A percentile compares a stretch with the other conserved stretches of the same genome.
Conservation (phyloP, 1,284 basidiomycete species). For the Ceratobasidium sp. region DNA sequence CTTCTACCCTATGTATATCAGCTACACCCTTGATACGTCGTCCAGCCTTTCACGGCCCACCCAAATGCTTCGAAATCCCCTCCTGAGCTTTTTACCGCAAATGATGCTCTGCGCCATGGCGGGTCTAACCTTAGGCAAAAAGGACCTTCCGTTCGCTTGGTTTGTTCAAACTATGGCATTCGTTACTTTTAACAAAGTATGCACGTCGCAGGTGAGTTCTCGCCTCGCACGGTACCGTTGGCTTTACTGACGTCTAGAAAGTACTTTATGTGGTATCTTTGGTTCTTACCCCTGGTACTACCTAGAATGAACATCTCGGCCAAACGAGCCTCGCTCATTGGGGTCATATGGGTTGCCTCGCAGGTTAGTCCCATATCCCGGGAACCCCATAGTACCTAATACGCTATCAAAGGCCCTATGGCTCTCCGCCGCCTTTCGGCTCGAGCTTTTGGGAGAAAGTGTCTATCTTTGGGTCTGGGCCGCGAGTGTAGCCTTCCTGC, state of each 20-base stretch:
- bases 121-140: conserved; percentile 57
- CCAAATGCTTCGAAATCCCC: conserved; percentile 57
- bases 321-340: conserved; percentile 60
- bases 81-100: conserved; percentile 62
- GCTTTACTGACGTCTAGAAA: conserved; percentile 56
- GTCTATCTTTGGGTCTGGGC: conserved; percentile 84
- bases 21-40: conserved; percentile 52
- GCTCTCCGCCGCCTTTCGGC: conserved; percentile 85
- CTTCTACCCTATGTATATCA: conserved; percentile 93
- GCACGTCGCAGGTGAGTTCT: conserved; percentile 88
- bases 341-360: conserved; percentile 78
- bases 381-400: background rate
- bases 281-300: conserved; percentile 87
- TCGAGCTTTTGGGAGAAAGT: conserved; percentile 86
- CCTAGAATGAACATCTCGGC: conserved; percentile 71
- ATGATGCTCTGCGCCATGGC: conserved; percentile 54
- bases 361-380: conserved; percentile 60
- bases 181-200: conserved; percentile 97
- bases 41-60: background rate
- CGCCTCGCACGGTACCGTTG: conserved; percentile 3
- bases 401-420: conserved; percentile 73
- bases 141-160: conserved; percentile 81
- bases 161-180: conserved; percentile 93
- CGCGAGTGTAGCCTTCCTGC: conserved; percentile 79
- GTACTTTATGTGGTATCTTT: conserved; percentile 99